Evolutionary conservation across 1,284 basidiomycete genomes (phyloP), one percentile per base, ranked within the genome.

Genomic region (Cutaneotrichosporon cutaneum): DNA sequence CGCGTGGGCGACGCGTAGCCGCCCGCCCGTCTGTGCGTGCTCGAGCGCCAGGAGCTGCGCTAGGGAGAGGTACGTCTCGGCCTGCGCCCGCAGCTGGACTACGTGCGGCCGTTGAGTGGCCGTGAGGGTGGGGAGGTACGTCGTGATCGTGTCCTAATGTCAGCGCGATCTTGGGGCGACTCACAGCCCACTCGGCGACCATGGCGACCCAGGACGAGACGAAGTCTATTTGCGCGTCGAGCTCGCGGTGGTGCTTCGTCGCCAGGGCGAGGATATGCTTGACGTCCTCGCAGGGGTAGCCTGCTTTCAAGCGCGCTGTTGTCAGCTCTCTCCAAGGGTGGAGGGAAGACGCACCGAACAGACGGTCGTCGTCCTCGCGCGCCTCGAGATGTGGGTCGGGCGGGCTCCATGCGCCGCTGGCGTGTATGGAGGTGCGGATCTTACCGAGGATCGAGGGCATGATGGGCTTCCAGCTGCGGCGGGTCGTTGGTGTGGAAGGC

Each of bases 211-310:
- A 54, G 33, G 33, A 35, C 21, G 21, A n/a, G 13, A 33, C 35
- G 14, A 54, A 54, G 22, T 26, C 35, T 13, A 36, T 16, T 4
- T 54, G 52, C 14, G 35, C 52, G 7, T 26, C 33, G 4, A 54
- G 33, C 10, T 54, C 52, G 4, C 35, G n/a, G 13, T 35, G 21
- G 35, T 54, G 52, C 35, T 36, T 36, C 10, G 13, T 24, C 35
- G 52, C 52, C 8, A 36, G 21, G 5, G 52, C 32, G 10, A 39
- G 35, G 35, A 36, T 54, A 27, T 54, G 33, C 22, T 36, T 35
- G 33, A 54, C 52, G 33, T 54, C 52, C 22, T 54, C 16, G 22
- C 21, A 26, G 9, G 52, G 52, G 21, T 54, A 54, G 4, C 52
- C 52, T n/a, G 21, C 52, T 13, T 35, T 36, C 10, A 54, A 11